These are phyloP conservation scores for Dactylellina sp. DNA, from an alignment of 2,329 filamentous ascomycete species.

Conservation along the genomic window DNA sequence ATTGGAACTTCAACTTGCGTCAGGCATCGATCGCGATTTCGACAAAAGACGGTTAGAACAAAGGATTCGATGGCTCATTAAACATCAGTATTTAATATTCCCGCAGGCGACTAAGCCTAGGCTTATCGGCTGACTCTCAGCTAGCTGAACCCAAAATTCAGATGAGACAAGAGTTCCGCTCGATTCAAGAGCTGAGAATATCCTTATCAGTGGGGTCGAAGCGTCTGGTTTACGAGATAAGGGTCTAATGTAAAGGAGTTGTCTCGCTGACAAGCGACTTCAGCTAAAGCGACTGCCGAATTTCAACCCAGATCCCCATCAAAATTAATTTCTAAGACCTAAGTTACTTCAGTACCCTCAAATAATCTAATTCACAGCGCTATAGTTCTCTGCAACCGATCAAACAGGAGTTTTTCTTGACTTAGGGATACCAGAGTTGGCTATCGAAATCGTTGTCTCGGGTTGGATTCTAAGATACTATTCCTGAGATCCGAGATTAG, in stretches of 20 bases:
- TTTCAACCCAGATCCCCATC: not conserved
- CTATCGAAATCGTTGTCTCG: no score
- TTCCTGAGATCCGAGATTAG: no score
- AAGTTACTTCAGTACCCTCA: no score
- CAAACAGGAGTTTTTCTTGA: no score
- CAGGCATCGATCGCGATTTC: slow-evolving; percentile 5
- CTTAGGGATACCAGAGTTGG: no score
- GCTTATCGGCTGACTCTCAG: not conserved
- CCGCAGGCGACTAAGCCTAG: slow-evolving; percentile 13
- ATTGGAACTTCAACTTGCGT: slow-evolving; percentile 4
- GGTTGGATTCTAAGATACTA: no score
- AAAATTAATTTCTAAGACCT: not conserved
- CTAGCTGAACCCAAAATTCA: slow-evolving; percentile 33
- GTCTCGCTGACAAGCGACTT: not conserved
- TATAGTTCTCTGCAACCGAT: no score
- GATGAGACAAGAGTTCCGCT: slow-evolving; percentile 41
- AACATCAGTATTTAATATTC: not conserved
- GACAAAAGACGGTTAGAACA: not conserved
- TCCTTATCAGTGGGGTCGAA: slow-evolving; percentile 29
- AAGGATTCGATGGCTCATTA: not conserved
- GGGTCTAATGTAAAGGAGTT: slow-evolving; percentile 24
- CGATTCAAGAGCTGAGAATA: not conserved
- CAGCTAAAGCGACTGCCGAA: slow-evolving; percentile 1
- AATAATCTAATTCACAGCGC: no score
- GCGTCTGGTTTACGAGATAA: no score